A percentile compares a stretch with the other conserved stretches of the same genome.
These are phyloP conservation scores for Skeletonema menzelii DNA, from an alignment of 108 stramenopile genomes.

Conservation along the genomic window DNA sequence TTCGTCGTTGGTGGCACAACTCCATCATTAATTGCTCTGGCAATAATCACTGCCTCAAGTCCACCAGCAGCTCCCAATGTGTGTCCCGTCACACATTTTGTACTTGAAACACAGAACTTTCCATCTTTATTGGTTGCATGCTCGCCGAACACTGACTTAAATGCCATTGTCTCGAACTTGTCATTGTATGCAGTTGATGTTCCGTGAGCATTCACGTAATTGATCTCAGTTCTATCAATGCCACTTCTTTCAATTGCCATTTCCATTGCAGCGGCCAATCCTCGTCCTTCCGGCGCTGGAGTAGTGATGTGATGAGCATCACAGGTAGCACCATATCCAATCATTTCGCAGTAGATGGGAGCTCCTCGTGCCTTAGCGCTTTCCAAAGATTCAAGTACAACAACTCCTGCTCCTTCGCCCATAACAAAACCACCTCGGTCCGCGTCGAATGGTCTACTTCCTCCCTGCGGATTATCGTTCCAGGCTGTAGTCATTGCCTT, in stretches of 20 bases:
- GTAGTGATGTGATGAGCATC: slow-evolving; percentile 99
- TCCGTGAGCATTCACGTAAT: slow-evolving; percentile 96
- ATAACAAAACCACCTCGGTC: slow-evolving; percentile 96
- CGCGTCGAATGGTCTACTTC: slow-evolving; percentile 94
- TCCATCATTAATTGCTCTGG: slow-evolving; percentile 74
- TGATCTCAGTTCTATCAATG: slow-evolving; percentile 80
- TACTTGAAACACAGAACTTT: slow-evolving; percentile 85
- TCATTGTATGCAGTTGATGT: slow-evolving; percentile 98
- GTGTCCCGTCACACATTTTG: slow-evolving; percentile 96
- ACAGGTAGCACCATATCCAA: slow-evolving; percentile 95
- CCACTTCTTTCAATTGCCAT: slow-evolving; percentile 81
- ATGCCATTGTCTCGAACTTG: slow-evolving; percentile 97
- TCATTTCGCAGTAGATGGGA: slow-evolving; percentile 89
- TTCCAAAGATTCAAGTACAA: slow-evolving; percentile 91
- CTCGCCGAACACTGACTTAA: slow-evolving; percentile 90
- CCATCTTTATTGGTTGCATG: slow-evolving; percentile 82
- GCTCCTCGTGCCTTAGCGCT: slow-evolving; percentile 95
- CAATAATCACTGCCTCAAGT: slow-evolving; percentile 92
- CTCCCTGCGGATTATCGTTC: slow-evolving; percentile 86
- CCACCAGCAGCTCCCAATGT: slow-evolving; percentile 97
- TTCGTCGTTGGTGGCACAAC: slow-evolving; percentile 96
- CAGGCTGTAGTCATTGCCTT: slow-evolving; percentile 91
- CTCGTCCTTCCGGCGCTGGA: slow-evolving; percentile 92
- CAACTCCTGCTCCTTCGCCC: slow-evolving; percentile 98
- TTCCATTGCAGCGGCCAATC: slow-evolving; percentile 93